Conservation (phyloP, 2,329 filamentous ascomycete species). For the Colletotrichum tropicale region DNA sequence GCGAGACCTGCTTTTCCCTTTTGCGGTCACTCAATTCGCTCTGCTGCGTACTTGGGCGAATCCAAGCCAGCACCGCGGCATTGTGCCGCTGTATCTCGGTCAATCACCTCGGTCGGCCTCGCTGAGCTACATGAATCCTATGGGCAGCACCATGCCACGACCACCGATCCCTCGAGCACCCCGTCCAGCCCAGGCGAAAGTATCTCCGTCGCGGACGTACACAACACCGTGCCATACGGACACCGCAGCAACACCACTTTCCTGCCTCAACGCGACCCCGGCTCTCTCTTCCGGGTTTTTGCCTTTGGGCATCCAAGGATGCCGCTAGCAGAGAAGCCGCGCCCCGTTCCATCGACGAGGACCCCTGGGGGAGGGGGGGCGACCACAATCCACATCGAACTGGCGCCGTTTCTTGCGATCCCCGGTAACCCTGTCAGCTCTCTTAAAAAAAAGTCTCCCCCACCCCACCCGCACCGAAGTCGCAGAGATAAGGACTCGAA, state of each 20-base stretch:
- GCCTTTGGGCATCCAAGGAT: not conserved
- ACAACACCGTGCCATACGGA: not conserved
- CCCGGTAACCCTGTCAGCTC: not conserved
- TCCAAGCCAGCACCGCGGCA: not conserved
- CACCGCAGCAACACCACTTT: not conserved
- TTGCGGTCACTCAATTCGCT: not conserved
- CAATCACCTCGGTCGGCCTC: not conserved
- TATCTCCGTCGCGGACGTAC: not conserved
- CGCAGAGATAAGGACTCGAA: conserved; percentile 12
- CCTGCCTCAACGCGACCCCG: not conserved
- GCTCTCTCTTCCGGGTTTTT: not conserved
- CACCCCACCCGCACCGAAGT: conserved; percentile 7
- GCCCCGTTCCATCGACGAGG: not conserved
- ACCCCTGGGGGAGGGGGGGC: not conserved
- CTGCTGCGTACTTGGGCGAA: not conserved
- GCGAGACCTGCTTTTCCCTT: not conserved
- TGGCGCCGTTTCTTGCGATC: not conserved
- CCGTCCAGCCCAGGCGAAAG: not conserved
- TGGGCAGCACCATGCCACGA: not conserved
- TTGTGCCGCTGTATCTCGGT: not conserved
- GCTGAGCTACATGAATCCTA: not conserved
- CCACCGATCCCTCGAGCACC: not conserved
- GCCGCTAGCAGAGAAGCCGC: not conserved
- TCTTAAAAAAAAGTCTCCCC: not conserved
- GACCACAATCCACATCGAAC: not conserved